Evolutionary conservation across 805 yeast genomes (phyloP), one percentile per base, ranked within the genome.

Genomic region (Spencermartinsiella europaea): DNA sequence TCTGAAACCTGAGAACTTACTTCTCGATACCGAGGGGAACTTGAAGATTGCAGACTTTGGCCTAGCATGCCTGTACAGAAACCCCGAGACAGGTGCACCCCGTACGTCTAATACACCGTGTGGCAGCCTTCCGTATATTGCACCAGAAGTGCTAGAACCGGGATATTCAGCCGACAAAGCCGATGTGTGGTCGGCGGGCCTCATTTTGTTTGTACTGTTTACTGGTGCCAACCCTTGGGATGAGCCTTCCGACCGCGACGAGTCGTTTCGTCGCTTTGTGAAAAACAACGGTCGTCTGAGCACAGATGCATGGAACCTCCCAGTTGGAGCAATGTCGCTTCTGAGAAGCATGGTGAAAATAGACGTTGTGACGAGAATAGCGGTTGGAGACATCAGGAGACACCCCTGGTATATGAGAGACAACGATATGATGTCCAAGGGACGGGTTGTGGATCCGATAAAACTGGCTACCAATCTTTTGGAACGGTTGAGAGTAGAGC

Each of bases 21-120:
- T 85, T 21, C 63, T 85, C 14, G 87, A 83, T 58, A 67, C 67
- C 20, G 62, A 69, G 25, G 89, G 90, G 2, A 82, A 83, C 58
- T 61, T 85, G 58, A 82, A 83, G 55, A 63, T 84, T n/a, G 81
- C 87, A 0, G 93, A 84, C 64, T 84, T 85, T 65, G 93, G 93
- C 0, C 65, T 85, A 14, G 88, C 90, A 0, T 74, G 80, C 25
- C 77, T 79, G 5, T 82, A 73, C 56, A 72, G 67, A 51, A 73
- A 74, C 36, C 71, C 67, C 34, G 62, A 61, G 14, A 68, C 67
- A 45, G 84, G 83, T 1, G 61, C 70, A 14, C 38, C 49, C 3
- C 43, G 57, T n/a, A 33, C 35, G 25, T 48, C 55, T 33, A 46
- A 70, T 40, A 73, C 80, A 34, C 60, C 65, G 20, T 77, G 88